A percentile compares a stretch with the other conserved stretches of the same genome.
These are phyloP conservation scores for Mycena epipterygia DNA, from an alignment of 768 basidiomycete species.

Conservation along the genomic window DNA sequence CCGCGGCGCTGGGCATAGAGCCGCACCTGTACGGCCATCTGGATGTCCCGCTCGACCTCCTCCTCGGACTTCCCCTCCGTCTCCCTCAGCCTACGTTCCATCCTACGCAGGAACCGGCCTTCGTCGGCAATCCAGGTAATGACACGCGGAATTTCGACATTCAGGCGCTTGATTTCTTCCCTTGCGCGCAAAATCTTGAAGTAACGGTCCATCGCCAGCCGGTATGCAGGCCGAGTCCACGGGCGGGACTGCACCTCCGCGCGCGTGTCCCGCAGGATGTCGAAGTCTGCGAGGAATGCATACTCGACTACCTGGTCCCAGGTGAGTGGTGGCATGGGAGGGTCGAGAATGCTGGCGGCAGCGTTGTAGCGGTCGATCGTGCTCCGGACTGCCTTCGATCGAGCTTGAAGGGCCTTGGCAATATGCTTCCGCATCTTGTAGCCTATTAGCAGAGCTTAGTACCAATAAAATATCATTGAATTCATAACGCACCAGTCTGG, in stretches of 20 bases:
- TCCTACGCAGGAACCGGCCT: neutral
- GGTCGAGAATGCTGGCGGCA: constrained; percentile 14
- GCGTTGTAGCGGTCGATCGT: neutral
- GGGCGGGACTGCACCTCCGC: constrained; percentile 19
- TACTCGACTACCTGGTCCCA: too few species aligned
- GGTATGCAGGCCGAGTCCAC: constrained; percentile 13
- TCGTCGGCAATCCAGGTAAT: neutral
- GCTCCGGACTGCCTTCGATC: neutral
- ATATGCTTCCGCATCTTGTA: neutral
- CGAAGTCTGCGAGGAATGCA: too few species aligned
- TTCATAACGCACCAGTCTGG: neutral
- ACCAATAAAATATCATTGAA: neutral
- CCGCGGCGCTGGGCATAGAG: constrained; percentile 3
- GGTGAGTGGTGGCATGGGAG: constrained; percentile 12
- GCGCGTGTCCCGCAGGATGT: too few species aligned
- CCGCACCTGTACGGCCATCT: constrained; percentile 6
- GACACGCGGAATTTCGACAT: too few species aligned
- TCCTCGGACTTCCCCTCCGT: neutral
- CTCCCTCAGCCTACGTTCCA: neutral
- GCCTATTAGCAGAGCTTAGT: neutral
- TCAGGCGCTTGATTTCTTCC: constrained; percentile 39
- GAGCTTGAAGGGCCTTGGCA: neutral
- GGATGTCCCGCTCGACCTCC: neutral
- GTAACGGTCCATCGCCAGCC: constrained; percentile 3
- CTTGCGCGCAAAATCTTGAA: constrained; percentile 23